Evolutionary conservation across 2,329 filamentous ascomycete genomes (phyloP), one percentile per base, ranked within the genome.

Genomic region (Chlorencoelia australis): DNA sequence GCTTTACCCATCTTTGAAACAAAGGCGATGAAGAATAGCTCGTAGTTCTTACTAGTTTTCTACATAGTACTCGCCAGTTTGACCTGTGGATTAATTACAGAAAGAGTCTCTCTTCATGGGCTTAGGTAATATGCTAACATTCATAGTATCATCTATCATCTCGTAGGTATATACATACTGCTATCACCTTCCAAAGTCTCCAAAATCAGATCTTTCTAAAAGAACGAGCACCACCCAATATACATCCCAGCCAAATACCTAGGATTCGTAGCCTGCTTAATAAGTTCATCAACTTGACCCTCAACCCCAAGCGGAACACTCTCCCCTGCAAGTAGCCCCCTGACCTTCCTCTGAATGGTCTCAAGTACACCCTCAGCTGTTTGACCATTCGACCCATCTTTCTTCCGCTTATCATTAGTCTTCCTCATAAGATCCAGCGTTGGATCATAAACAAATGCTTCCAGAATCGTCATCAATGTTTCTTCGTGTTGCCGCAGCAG

Each of bases 381-480:
- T 39, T 79, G 75, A 10, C 47, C 46, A 9, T 46, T 33, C 5
- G 46, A 60, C 36, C 61, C 60, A 9, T 52, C 47, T 30, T 50
- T 55, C 36, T 47, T 52, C 38, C 71, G 60, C 45, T 53, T 70
- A 58, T 69, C 67, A 49, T 75, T 77, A 57, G 82, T 86, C 35
- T 81, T 81, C 45, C 65, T 65, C 51, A 95, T 75, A 44, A 96
- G 77, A 55, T 99, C 93, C 9, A 94, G 78, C 10, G 93, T 96
- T 0, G 91, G 91, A 57, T 99, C 91, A 55, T 98, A 88, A 46
- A 98, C 74, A 55, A 98, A 99, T 0, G 91, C 88, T 63, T 98
- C 93, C 1, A 99, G 69, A 33, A 98, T 89, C 0, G 89, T 95
- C 79, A 98, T 94, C 40, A 98, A 67, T 25, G 89, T 94, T 60